These are phyloP conservation scores for Hanseniaspora clermontiae DNA, from an alignment of 805 yeast genomes.

Conservation along the genomic window DNA sequence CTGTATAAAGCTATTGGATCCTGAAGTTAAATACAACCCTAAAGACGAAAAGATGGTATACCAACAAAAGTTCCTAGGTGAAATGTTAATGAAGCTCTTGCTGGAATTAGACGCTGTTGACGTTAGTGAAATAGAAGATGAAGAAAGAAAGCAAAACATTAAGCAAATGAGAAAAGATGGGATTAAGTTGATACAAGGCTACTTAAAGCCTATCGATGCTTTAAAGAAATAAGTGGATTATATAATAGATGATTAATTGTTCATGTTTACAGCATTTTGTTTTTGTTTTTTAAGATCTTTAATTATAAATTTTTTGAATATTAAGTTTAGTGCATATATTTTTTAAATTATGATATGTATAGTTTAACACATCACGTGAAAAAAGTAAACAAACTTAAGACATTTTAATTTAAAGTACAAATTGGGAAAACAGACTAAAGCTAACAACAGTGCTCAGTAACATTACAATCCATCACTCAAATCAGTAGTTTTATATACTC, in stretches of 20 bases:
- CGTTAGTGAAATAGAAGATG: constrained; percentile 27
- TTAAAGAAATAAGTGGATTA: background rate
- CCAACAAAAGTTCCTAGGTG: constrained; percentile 49
- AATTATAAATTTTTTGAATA: background rate
- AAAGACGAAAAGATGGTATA: constrained; percentile 28
- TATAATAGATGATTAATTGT: background rate
- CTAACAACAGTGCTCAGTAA: too few species aligned
- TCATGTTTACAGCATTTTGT: background rate
- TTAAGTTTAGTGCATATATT: too few species aligned
- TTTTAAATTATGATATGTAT: background rate
- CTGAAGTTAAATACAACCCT: constrained; percentile 19
- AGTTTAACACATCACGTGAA: background rate
- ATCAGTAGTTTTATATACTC: too few species aligned
- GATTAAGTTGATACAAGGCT: constrained; percentile 48
- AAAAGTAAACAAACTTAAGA: background rate
- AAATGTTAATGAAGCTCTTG: constrained; percentile 51
- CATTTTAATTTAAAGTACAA: too few species aligned
- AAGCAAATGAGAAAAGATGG: constrained; percentile 47
- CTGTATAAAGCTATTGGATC: constrained; percentile 15
- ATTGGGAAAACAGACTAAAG: too few species aligned
- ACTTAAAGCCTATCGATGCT: constrained; percentile 43
- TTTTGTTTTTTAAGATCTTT: background rate
- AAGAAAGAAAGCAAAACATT: constrained; percentile 35
- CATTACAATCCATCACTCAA: too few species aligned
- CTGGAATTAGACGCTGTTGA: constrained; percentile 58